phyloP scores from a whole-genome alignment of 2,329 filamentous ascomycete genomes.

The Xylariaceae sp. region DNA sequence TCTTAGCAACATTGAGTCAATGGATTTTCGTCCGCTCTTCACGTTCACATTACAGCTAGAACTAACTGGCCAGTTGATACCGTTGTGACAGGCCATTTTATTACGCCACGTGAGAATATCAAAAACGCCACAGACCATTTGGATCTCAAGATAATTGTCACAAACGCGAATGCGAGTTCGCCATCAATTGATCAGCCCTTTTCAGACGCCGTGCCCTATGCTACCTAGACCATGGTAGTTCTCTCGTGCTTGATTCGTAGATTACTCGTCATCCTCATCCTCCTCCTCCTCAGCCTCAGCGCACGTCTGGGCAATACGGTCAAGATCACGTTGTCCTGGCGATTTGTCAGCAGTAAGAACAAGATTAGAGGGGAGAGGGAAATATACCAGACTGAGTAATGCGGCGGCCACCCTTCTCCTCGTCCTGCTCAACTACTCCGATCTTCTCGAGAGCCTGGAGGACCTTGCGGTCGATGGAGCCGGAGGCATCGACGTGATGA shows the following conservation, averaged over 20 bases:
- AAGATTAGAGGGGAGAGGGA: neutral
- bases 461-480: slow-evolving; percentile 96
- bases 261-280: slow-evolving; percentile 68
- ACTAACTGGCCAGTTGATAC: neutral
- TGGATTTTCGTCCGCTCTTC: neutral
- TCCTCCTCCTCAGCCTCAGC: slow-evolving; percentile 74
- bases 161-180: slow-evolving; percentile 30
- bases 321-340: slow-evolving; percentile 86
- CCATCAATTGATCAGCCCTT: slow-evolving; percentile 39
- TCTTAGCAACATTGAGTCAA: neutral
- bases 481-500: slow-evolving; percentile 94
- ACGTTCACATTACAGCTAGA: neutral
- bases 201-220: slow-evolving; percentile 45
- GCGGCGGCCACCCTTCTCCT: slow-evolving; percentile 97
- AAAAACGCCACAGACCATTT: slow-evolving; percentile 1
- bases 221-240: slow-evolving; percentile 40
- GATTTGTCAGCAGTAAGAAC: neutral
- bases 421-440: slow-evolving; percentile 94
- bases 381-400: slow-evolving; percentile 85
- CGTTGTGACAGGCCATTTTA: neutral
- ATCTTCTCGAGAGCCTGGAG: slow-evolving; percentile 99
- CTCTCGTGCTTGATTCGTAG: slow-evolving; percentile 19
- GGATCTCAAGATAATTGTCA: slow-evolving; percentile 15
- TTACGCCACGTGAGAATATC: neutral
- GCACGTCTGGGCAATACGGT: slow-evolving; percentile 87